Base-by-base conservation (phyloP, 805 yeast genomes). In the Candida arabinofermentans region DNA sequence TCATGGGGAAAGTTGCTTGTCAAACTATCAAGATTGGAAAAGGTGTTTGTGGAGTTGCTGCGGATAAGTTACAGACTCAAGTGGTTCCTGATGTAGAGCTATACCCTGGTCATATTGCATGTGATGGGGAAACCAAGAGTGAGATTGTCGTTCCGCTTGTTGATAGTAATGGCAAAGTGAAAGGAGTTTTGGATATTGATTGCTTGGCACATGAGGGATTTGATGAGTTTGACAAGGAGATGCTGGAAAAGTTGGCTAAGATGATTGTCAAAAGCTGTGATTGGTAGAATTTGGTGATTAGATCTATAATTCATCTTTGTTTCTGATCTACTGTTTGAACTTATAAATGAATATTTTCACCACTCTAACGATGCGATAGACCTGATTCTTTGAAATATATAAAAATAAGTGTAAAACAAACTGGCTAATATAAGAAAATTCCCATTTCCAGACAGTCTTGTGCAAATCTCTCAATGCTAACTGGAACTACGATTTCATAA, bases 1-100 rank as follows among this genome's bases (percentile, higher is more conserved):
- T 91, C 62, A 95, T 87, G 62, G 99, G 99, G 4, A 88, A 88
- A 61, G 97, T 91, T 3, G 98, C 98, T 0, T 91, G 99, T 55
- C 98, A 93, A 62, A 66, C 67, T 22, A 93, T 91, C 43, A 57
- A 67, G 42, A 67, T 83, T 39, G 96, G 96, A 4, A 72, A 66
- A 44, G 99, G 99, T 12, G 98, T 91, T 0, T 93, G 98, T 66
- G 98, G 99, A 5, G 67, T 77, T 1, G 95, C 96, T 2, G 96
- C 95, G 0, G 46, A 57, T 0, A 48, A 67, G 1, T 62, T 63
- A 41, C 40, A 60, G 34, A 84, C 96, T 1, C 96, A 88, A 57
- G 56, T 89, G 6, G 96, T 91, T 9, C 70, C 73, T 1, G 77
- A 91, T 59, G 98, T 91, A 2, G 71, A 83, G 17, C 60, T 74